Evolutionary conservation across 2,329 filamentous ascomycete genomes (phyloP).

Genomic region (Cercospora beticola): DNA sequence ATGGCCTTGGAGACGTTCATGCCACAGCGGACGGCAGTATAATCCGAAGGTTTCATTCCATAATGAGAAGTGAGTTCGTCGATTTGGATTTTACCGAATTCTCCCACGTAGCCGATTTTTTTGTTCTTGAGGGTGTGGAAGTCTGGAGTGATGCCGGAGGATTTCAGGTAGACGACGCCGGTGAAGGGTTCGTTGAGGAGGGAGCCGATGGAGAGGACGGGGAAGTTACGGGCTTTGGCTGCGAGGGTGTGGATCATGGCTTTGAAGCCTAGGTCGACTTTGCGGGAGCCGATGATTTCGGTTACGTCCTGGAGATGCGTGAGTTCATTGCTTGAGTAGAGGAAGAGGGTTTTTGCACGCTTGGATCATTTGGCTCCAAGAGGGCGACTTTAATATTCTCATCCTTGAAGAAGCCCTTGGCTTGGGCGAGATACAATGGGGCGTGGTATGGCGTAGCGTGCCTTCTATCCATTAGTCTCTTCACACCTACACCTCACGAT

Average conservation of each 20-base stretch:
- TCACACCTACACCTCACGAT: not conserved
- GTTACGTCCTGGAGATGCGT: conserved; percentile 62
- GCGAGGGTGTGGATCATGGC: conserved; percentile 82
- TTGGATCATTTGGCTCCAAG: conserved; percentile 75
- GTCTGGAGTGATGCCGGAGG: conserved; percentile 70
- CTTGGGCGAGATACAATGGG: conserved; percentile 73
- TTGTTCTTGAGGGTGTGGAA: conserved; percentile 74
- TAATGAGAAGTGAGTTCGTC: conserved; percentile 78
- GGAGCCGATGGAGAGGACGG: conserved; percentile 69
- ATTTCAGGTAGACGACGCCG: conserved; percentile 73
- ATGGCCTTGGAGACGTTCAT: conserved; percentile 81
- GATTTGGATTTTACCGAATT: conserved; percentile 70
- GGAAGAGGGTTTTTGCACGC: conserved; percentile 47
- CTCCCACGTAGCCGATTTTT: conserved; percentile 75
- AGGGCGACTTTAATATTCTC: conserved; percentile 76
- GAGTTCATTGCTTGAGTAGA: not conserved
- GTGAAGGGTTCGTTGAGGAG: conserved; percentile 79
- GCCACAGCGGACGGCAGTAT: conserved; percentile 74
- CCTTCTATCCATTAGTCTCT: conserved; percentile 47
- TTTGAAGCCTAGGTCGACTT: conserved; percentile 77
- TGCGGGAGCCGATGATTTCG: conserved; percentile 74
- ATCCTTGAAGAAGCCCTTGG: conserved; percentile 71
- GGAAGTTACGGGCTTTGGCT: conserved; percentile 74
- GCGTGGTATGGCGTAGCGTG: conserved; percentile 80
- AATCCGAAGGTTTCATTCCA: conserved; percentile 69